Conservation (phyloP, 2,329 filamentous ascomycete genomes). For the Cytospora leucostoma region DNA sequence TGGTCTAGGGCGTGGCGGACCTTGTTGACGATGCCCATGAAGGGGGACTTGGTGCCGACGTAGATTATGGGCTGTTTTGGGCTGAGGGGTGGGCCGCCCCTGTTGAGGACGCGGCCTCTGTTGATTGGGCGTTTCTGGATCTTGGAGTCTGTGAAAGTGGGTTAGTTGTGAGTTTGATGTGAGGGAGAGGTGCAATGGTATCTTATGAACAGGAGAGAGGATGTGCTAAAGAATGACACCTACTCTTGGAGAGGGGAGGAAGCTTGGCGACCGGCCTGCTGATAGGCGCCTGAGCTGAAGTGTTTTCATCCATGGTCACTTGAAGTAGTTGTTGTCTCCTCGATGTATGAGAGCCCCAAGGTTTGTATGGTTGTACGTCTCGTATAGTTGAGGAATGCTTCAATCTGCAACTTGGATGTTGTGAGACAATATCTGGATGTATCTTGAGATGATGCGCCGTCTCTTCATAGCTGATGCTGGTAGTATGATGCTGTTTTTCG, state of each 20-base stretch:
- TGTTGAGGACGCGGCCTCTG: constrained; percentile 38
- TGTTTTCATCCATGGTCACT: not conserved
- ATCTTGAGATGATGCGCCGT: constrained; percentile 1
- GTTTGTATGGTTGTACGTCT: not conserved
- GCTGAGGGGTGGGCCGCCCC: constrained; percentile 13
- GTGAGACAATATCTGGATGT: not conserved
- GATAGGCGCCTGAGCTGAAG: constrained; percentile 22
- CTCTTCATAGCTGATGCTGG: constrained; percentile 11
- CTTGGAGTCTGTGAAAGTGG: constrained; percentile 43
- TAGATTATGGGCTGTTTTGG: constrained; percentile 54
- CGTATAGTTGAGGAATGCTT: not conserved
- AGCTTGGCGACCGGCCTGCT: constrained; percentile 38
- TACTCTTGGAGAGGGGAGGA: constrained; percentile 38
- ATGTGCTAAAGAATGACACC: not conserved
- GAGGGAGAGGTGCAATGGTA: not conserved
- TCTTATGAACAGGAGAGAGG: not conserved
- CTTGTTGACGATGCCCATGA: constrained; percentile 68
- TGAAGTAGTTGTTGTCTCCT: not conserved
- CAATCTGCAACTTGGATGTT: not conserved
- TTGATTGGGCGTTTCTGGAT: constrained; percentile 52
- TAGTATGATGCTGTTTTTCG: not conserved
- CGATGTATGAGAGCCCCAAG: too few relatives aligned
- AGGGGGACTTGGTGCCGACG: constrained; percentile 64
- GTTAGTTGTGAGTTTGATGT: constrained; percentile 25
- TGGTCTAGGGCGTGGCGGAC: constrained; percentile 63